Percentiles rank a stretch among this genome's conserved stretches.
These are phyloP conservation scores for Aspergillus hancockii DNA, from an alignment of 495 filamentous ascomycete species.

Conservation along the genomic window DNA sequence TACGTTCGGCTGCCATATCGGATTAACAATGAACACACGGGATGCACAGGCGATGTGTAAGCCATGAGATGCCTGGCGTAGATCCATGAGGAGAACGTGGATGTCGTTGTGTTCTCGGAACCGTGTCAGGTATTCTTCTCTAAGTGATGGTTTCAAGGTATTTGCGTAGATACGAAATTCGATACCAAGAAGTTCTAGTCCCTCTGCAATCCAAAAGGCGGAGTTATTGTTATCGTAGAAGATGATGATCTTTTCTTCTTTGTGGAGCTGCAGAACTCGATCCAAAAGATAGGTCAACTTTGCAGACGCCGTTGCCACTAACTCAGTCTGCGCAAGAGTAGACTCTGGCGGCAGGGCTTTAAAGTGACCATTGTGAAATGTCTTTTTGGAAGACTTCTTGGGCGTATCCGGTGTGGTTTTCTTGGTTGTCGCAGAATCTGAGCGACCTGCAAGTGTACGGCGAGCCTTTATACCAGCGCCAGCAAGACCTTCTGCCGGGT, in stretches of 20 bases:
- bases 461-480: constrained; percentile 47
- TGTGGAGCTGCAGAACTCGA: constrained; percentile 63
- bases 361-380: constrained; percentile 34
- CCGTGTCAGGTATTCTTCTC: constrained; percentile 70
- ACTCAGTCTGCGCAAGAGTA: constrained; percentile 58
- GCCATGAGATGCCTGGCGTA: constrained; percentile 82
- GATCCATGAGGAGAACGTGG: constrained; percentile 86
- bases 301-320: constrained; percentile 79
- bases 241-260: constrained; percentile 80
- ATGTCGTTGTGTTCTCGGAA: constrained; percentile 68
- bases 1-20: constrained; percentile 80
- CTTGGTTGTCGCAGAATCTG: constrained; percentile 11
- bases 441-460: constrained; percentile 27
- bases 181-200: constrained; percentile 75
- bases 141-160: constrained; percentile 57
- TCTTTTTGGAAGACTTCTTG: constrained; percentile 35
- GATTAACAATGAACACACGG: constrained; percentile 89
- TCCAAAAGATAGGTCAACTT: constrained; percentile 88
- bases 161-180: constrained; percentile 83
- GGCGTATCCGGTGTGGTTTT: constrained; percentile 26
- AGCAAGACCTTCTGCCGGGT: constrained; percentile 54
- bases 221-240: constrained; percentile 90
- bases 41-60: constrained; percentile 81
- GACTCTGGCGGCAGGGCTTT: constrained; percentile 45
- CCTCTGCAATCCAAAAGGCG: constrained; percentile 79